Evolutionary conservation across 78 protist genomes (phyloP), one percentile per base, ranked within the genome.

Genomic region (Planoprotostelium fungivorum): DNA sequence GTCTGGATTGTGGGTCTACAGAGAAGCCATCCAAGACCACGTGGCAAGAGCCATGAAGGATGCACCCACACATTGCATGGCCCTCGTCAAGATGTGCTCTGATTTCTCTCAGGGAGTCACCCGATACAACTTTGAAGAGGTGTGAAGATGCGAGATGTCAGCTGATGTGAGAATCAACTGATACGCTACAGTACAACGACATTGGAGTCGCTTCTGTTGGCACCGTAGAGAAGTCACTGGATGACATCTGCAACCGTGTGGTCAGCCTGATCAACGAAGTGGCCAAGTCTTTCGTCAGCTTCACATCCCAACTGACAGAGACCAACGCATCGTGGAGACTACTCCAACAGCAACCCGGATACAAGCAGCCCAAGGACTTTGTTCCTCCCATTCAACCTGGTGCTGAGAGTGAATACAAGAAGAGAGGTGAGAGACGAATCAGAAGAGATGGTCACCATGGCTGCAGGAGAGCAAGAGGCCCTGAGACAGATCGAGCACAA

Each of bases 341-440:
- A 35, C 84, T 88, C 38, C 91, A 92, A 89, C 90, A 94, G 91
- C 88, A 86, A 10, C 87, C 88, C 36, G 96, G 91, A 31, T 94
- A 93, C 92, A 89, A 90, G 34, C 92, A 91, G 86, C 96, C 96
- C n/a, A 94, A 94, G 86, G 94, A 94, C 87, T 94, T 88, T 86
- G 91, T 88, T 0, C 89, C 94, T 31, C 96, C 96, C 1, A 84
- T 85, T 35, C 93, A 88, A 35, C 95, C 96, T 16, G 94, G 95
- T 0, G 35, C 85, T 9, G 96, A 94, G 85, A 84, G 92, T 25
- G 35, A 35, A 23, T 91, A 88, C 63, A 38, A 9, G 36, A 88
- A 83, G 31, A 87, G 31, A 36, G 73, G 73, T 51, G 73, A 51
- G 73, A 25, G 5, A 51, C 73, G 16, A 5, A 51, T 25, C 5